Conservation (phyloP, 805 yeast species). For the Grigorovia jiainica region DNA sequence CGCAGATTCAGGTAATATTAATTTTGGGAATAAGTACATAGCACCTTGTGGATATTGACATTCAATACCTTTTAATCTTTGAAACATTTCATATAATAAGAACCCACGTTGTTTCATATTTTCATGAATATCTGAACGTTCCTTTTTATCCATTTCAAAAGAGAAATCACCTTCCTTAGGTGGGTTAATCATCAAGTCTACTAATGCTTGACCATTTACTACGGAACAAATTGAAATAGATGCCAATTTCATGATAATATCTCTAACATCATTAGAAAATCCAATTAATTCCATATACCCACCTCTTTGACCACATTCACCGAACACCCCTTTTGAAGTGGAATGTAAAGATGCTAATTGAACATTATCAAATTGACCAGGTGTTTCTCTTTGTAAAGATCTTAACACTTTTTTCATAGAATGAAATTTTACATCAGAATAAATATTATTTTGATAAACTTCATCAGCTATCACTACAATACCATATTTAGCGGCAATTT, state of each 20-base stretch:
- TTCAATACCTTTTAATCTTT: conserved; percentile 64
- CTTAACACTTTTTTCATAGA: conserved; percentile 76
- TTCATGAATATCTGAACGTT: conserved; percentile 50
- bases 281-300: conserved; percentile 95
- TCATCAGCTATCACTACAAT: conserved; percentile 91
- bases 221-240: conserved; percentile 89
- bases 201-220: conserved; percentile 86
- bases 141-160: conserved; percentile 55
- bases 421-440: conserved; percentile 60
- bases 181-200: conserved; percentile 91
- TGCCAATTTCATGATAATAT: conserved; percentile 73
- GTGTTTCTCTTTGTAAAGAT: conserved; percentile 45
- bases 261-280: conserved; percentile 56
- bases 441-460: conserved; percentile 91
- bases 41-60: conserved; percentile 94
- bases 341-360: conserved; percentile 91
- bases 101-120: conserved; percentile 59
- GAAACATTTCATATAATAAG: conserved; percentile 58
- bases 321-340: conserved; percentile 94
- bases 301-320: conserved; percentile 99
- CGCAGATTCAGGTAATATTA: conserved; percentile 58
- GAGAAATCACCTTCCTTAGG: conserved; percentile 72
- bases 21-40: conserved; percentile 87
- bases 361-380: conserved; percentile 53
- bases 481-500: conserved; percentile 76